A percentile compares a stretch with the other conserved stretches of the same genome.
Evolutionary conservation across 1,284 basidiomycete genomes (phyloP).

Genomic region (Boletellus sp.): DNA sequence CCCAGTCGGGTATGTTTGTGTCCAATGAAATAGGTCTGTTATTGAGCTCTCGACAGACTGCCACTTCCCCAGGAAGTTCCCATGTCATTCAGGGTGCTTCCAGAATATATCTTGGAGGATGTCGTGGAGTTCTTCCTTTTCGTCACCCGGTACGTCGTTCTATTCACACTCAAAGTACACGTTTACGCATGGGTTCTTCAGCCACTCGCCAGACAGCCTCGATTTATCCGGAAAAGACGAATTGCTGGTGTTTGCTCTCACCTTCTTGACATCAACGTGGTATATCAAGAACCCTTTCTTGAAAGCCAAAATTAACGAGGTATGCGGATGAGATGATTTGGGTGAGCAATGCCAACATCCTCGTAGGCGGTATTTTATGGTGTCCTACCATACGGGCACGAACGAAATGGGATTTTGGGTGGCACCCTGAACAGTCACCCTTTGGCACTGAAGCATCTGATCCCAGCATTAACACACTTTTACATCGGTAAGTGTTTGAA

Average conservation of each 20-base stretch:
- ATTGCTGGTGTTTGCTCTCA: slow-evolving; percentile 86
- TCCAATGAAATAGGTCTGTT: not conserved
- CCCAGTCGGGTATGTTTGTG: slow-evolving; percentile 55
- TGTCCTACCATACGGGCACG: slow-evolving; percentile 72
- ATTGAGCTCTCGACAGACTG: slow-evolving; percentile 48
- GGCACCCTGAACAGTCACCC: slow-evolving; percentile 82
- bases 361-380: slow-evolving; percentile 82
- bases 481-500: slow-evolving; percentile 70
- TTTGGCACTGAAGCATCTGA: slow-evolving; percentile 83
- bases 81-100: slow-evolving; percentile 81
- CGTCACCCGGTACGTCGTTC: slow-evolving; percentile 63
- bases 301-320: slow-evolving; percentile 96
- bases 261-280: slow-evolving; percentile 91
- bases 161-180: not conserved
- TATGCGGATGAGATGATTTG: slow-evolving; percentile 28
- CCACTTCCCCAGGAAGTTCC: slow-evolving; percentile 88
- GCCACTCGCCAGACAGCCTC: slow-evolving; percentile 77
- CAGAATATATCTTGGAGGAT: slow-evolving; percentile 95
- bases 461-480: slow-evolving; percentile 91
- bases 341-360: slow-evolving; percentile 2
- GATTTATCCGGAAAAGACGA: slow-evolving; percentile 83
- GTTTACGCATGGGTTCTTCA: slow-evolving; percentile 29
- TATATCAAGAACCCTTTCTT: slow-evolving; percentile 99
- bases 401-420: slow-evolving; percentile 77
- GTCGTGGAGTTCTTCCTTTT: slow-evolving; percentile 89